Base-by-base conservation (phyloP, 2,329 filamentous ascomycete genomes). In the Talaromyces pinophilus region DNA sequence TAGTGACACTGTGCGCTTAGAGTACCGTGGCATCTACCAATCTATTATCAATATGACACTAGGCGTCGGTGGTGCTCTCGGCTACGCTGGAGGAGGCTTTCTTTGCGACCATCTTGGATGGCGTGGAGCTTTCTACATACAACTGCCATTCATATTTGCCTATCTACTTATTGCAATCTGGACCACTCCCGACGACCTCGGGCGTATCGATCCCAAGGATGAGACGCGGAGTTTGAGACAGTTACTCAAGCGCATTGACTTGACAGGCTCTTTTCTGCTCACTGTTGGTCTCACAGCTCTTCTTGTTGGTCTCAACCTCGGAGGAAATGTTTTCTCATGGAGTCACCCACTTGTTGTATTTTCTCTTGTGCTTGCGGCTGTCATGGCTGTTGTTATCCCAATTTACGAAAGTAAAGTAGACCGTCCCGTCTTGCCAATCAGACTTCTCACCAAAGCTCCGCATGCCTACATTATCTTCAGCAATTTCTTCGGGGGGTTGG, bases 1-100 rank as follows among this genome's bases (percentile, higher is more conserved):
- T 13, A 90, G 88, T 70, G 90, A 93, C 74, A 78, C 92, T 57
- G 89, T 93, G n/a, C 89, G 87, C 3, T 88, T 93, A 63, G 87
- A 92, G 80, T 89, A 82, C 63, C 76, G 79, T 30, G 78, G 78
- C 1, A 71, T 80, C 59, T 81, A 80, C 64, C 79, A 81, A 67
- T 80, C 79, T 1, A 79, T 79, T 59, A 72, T 80, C 61, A 81
- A 81, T 30, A 69, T 80, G 8, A 73, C 70, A 33, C 72, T 78
- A 4, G 79, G 79, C 1, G 69, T 72, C 15, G 79, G 78, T 15
- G 72, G 77, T n/a, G 79, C 74, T 40, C 68, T 79, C 4, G 79
- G 78, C 2, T 72, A 79, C 28, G 77, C 77, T 0, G 76, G 78
- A 42, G 79, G 78, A 38, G 79, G 79, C 8, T 74, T 76, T 63